These are phyloP conservation scores for Pseudozyma hubeiensis DNA, from an alignment of 1,284 basidiomycete species.

Conservation along the genomic window DNA sequence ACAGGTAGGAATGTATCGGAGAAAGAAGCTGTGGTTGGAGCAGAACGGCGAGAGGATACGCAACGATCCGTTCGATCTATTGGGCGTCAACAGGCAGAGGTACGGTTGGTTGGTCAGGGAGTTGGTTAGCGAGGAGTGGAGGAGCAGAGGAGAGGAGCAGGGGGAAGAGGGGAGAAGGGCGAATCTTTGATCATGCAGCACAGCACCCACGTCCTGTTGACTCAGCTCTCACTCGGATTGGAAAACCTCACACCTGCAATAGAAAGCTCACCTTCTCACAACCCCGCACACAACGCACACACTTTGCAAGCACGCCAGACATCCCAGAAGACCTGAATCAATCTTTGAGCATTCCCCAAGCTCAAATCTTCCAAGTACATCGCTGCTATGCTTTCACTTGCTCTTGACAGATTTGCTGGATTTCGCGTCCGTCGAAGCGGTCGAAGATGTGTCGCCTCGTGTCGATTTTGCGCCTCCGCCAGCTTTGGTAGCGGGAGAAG, in stretches of 20 bases:
- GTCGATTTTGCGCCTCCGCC: conserved; percentile 1
- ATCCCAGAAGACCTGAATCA: no score
- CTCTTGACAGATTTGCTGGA: background rate
- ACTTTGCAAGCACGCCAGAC: no score
- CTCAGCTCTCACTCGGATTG: no score
- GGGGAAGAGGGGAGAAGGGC: background rate
- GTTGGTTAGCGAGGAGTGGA: conserved; percentile 17
- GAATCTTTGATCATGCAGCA: background rate
- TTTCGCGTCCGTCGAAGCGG: background rate
- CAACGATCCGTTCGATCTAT: conserved; percentile 45
- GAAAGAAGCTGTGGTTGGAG: conserved; percentile 34
- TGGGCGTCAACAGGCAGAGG: conserved; percentile 22
- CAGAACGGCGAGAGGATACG: conserved; percentile 27
- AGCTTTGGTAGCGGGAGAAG: background rate
- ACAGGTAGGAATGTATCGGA: conserved; percentile 36
- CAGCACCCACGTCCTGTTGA: no score
- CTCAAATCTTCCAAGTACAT: no score
- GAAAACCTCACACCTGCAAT: no score
- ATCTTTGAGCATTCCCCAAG: no score
- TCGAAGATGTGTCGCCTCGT: conserved; percentile 6
- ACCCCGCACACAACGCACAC: no score
- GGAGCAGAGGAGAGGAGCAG: background rate
- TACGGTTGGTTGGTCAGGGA: conserved; percentile 19
- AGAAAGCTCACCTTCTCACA: no score
- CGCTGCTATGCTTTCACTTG: background rate